These are phyloP conservation scores for Pseudogymnoascus sp. DNA, from an alignment of 2,329 filamentous ascomycete genomes.

Conservation along the genomic window DNA sequence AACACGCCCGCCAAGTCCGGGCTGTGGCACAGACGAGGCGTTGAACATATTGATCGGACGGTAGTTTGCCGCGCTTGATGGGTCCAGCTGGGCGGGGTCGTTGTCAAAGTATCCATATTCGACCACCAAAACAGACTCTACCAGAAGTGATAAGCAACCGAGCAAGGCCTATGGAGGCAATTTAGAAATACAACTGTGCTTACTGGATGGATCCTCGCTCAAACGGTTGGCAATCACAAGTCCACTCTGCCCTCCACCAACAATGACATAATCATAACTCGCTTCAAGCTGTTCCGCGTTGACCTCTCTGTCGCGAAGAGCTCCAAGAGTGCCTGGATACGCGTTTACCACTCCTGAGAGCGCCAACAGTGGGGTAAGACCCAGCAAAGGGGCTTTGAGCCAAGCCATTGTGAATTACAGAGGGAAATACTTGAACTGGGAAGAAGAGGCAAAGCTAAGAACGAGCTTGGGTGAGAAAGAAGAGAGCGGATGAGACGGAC, in stretches of 20 bases:
- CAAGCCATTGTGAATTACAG: slow-evolving; percentile 7
- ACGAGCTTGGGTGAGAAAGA: not conserved
- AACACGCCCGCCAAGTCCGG: slow-evolving; percentile 1
- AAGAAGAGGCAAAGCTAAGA: not conserved
- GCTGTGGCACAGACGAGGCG: slow-evolving; percentile 12
- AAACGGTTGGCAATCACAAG: slow-evolving; percentile 36
- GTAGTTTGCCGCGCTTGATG: not conserved
- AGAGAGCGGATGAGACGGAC: not conserved
- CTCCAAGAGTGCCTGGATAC: not conserved
- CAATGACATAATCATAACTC: slow-evolving; percentile 32
- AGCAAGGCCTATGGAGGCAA: not conserved
- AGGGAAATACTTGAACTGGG: not conserved
- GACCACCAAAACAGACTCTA: slow-evolving; percentile 6
- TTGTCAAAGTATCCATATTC: slow-evolving; percentile 6
- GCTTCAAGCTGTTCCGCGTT: not conserved
- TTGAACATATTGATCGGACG: slow-evolving; percentile 1
- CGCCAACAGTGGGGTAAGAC: not conserved
- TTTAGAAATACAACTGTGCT: not conserved
- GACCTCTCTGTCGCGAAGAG: not conserved
- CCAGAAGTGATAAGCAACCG: not conserved
- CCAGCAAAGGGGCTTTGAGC: slow-evolving; percentile 4
- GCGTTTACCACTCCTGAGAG: not conserved
- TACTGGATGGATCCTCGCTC: slow-evolving; percentile 28
- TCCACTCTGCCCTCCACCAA: slow-evolving; percentile 40
- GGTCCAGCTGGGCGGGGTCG: not conserved